Percentiles rank a stretch among this genome's conserved stretches.
Conservation (phyloP, 768 basidiomycete species). For the Tulasnella sp. region DNA sequence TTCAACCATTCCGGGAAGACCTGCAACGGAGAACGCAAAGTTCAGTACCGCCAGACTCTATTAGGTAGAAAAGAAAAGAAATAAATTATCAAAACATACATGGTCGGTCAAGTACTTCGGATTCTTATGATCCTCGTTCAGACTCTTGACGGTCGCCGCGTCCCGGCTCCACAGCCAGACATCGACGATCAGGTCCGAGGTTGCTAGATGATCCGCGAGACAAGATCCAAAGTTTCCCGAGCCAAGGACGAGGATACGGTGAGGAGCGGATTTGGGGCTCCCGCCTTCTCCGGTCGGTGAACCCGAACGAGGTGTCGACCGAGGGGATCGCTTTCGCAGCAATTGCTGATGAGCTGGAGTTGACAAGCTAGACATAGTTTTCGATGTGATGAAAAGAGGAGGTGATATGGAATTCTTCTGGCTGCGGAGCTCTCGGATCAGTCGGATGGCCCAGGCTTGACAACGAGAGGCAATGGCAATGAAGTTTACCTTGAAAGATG, state of each 20-base stretch:
- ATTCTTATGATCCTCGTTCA: conserved; percentile 63
- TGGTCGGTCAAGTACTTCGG: conserved; percentile 57
- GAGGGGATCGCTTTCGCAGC: neutral
- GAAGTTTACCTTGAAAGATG: too few relatives aligned
- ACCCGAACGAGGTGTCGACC: neutral
- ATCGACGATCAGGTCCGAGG: conserved; percentile 51
- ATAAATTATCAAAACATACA: neutral
- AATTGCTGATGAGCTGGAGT: neutral
- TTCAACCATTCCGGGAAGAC: conserved; percentile 55
- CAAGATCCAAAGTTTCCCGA: conserved; percentile 80
- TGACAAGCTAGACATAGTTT: neutral
- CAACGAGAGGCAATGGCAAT: too few relatives aligned
- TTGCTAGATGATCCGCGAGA: conserved; percentile 74
- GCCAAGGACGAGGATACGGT: conserved; percentile 48
- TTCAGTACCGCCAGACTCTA: too few relatives aligned
- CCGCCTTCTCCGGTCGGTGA: neutral
- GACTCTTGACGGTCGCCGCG: conserved; percentile 47
- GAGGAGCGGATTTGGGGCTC: neutral
- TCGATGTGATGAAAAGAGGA: neutral
- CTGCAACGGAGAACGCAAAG: conserved; percentile 28
- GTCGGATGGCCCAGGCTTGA: too few relatives aligned
- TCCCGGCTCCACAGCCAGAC: conserved; percentile 74
- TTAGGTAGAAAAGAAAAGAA: too few relatives aligned
- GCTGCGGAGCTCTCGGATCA: too few relatives aligned
- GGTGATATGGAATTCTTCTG: too few relatives aligned